Evolutionary conservation across 257 asterid species (phyloP), one percentile per base, ranked within the genome.

Genomic region (Plantago ovata): DNA sequence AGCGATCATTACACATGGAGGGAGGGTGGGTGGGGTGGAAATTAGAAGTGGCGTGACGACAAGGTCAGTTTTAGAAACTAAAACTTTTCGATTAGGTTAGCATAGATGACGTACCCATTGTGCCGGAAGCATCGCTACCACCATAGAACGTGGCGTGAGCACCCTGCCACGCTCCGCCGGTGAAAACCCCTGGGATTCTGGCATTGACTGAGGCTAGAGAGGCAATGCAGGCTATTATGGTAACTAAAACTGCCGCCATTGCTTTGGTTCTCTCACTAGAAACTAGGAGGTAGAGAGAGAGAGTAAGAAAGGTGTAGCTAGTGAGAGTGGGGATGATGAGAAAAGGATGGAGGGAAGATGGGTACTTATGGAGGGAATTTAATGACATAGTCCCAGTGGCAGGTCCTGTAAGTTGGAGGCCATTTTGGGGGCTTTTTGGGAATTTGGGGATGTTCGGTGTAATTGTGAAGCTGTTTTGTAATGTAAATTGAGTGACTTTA

Each of bases 121-220:
- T 87, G 56, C 96, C 96, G 62, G 96, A 87, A 62, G 94, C 96
- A 56, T 84, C 92, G 56, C 92, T 80, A 38, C 96, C 96, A 3
- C 96, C 96, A 60, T 87, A 87, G 76, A 87, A 87, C 13, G 96
- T 87, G 58, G 96, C 96, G 68, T 87, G 96, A 49, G 96, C 96
- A 38, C 56, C 55, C 58, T 82, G 72, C 94, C 94, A 84, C 0
- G 58, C 66, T n/a, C 84, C 89, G 43, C 89, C 92, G 53, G 53
- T 11, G 77, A 80, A 87, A 13, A 71, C 82, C 0, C 94, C 96
- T 33, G 96, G 92, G 23, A 80, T 77, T 51, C 80, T 69, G n/a
- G 87, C 86, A 9, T 71, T 72, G 28, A 75, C 38, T 0, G 72
- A 70, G 23, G 73, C 11, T 8, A 78, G 20, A 10, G 76, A 65